A percentile compares a stretch with the other conserved stretches of the same genome.
phyloP scores from a whole-genome alignment of 1,284 basidiomycete genomes.

The Marasmius fiardii region DNA sequence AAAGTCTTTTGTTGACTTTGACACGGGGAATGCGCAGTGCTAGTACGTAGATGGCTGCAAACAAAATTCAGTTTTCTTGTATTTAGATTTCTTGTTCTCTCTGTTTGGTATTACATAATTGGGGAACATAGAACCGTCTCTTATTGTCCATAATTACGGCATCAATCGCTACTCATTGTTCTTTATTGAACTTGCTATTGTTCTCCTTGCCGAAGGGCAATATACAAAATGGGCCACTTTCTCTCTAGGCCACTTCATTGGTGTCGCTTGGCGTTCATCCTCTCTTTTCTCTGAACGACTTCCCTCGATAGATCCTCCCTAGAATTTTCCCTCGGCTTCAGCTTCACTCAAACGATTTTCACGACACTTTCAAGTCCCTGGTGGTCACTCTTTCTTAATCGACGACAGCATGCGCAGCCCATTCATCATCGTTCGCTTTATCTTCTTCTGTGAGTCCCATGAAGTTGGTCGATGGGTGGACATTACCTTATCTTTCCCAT shows the following conservation, averaged over 20 bases:
- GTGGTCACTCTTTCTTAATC: background rate
- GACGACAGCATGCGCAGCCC: constrained; percentile 29
- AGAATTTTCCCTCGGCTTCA: background rate
- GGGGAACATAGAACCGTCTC: no score
- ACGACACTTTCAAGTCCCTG: background rate
- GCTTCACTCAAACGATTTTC: background rate
- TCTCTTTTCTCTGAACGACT: background rate
- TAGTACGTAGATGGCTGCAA: background rate
- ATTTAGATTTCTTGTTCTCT: background rate
- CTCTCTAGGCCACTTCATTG: background rate
- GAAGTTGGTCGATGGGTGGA: background rate
- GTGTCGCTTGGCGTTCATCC: background rate
- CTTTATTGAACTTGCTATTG: background rate
- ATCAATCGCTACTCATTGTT: background rate
- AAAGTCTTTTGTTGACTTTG: constrained; percentile 57
- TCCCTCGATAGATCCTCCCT: no score
- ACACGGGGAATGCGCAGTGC: constrained; percentile 48
- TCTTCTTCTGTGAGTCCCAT: constrained; percentile 50
- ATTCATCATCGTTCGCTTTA: constrained; percentile 53
- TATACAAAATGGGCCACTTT: background rate
- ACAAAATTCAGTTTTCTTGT: background rate
- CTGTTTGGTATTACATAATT: background rate
- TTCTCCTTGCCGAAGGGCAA: background rate
- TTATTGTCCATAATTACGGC: background rate
- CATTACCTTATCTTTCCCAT: constrained; percentile 1